Base-by-base conservation (phyloP, 2,329 filamentous ascomycete species). In the Huntiella moniliformis region DNA sequence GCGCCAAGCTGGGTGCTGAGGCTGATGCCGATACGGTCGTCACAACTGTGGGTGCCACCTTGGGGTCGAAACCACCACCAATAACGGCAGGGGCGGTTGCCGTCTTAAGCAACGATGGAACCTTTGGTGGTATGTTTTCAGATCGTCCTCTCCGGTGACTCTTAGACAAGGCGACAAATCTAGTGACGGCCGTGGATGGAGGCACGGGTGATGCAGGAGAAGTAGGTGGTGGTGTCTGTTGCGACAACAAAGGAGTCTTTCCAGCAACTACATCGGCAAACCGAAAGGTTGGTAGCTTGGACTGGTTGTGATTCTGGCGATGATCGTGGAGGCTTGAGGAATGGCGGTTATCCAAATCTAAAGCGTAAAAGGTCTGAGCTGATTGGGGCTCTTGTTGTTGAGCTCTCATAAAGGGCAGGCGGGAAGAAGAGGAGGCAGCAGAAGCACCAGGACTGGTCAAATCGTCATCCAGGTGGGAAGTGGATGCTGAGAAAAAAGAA, bases 281-380 rank as follows among this genome's bases (percentile, higher is more conserved):
- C 49, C 70, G 70, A 56, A 68, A 71, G 16, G 69, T 63, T 22
- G 71, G 70, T 52, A 73, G 58, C 53, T 73, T 73, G 51, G 70
- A 73, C 35, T 68, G 66, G 54, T 64, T 72, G 57, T 73, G 65
- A 55, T 56, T 68, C 52, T 68, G 67, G 46, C 70, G 67, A 57
- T 73, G 70, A 38, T 59, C 57, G 53, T 73, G 67, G 45, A 56
- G 51, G 36, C 40, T 50, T n/a, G 22, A 38, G n/a, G 48, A 46
- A 40, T 46, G 41, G 16, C 44, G 43, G 12, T 28, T 38, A 36
- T 49, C 47, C 18, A 49, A 39, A 28, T 49, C 47, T 6, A 49
- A 39, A 16, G 47, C 47, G n/a, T 49, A 35, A 12, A 49, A 42
- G 13, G 47, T 49, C 34, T 49, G 42, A 10, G 47, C 40, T 4